A percentile compares a stretch with the other conserved stretches of the same genome.
phyloP scores from a whole-genome alignment of 495 filamentous ascomycete genomes.

The Talaromyces ruber region DNA sequence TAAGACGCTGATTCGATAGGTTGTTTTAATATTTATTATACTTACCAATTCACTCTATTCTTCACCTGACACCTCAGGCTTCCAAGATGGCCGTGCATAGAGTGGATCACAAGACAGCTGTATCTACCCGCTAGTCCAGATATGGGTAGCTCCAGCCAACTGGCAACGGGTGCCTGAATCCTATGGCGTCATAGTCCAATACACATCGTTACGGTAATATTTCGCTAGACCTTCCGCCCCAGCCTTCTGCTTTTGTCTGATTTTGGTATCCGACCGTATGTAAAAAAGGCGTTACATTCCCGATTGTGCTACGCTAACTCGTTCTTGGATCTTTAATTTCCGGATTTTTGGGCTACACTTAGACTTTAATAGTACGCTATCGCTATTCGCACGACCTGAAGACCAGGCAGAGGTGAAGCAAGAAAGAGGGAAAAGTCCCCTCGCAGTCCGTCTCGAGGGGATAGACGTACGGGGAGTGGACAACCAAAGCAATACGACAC shows the following conservation, averaged over 20 bases:
- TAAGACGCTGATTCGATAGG: background rate
- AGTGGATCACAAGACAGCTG: background rate
- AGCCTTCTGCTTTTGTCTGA: background rate
- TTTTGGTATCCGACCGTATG: background rate
- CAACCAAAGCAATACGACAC: background rate
- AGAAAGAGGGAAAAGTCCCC: background rate
- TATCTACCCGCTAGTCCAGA: background rate
- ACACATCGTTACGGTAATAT: background rate
- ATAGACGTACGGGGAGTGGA: background rate
- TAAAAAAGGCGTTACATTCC: background rate
- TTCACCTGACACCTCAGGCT: too few relatives aligned
- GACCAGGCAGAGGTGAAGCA: background rate
- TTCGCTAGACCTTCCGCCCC: background rate
- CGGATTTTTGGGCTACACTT: background rate
- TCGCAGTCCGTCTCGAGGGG: background rate
- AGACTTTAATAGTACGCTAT: background rate
- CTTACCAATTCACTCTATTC: background rate
- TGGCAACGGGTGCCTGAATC: slow-evolving; percentile 25
- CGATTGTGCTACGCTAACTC: background rate
- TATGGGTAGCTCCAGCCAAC: background rate
- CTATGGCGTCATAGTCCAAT: background rate
- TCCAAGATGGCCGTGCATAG: too few relatives aligned
- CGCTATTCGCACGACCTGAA: background rate
- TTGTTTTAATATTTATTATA: background rate
- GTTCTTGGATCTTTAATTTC: background rate